phyloP scores from a whole-genome alignment of 164 flowering plant genomes.

The Aristolochia fimbriata region DNA sequence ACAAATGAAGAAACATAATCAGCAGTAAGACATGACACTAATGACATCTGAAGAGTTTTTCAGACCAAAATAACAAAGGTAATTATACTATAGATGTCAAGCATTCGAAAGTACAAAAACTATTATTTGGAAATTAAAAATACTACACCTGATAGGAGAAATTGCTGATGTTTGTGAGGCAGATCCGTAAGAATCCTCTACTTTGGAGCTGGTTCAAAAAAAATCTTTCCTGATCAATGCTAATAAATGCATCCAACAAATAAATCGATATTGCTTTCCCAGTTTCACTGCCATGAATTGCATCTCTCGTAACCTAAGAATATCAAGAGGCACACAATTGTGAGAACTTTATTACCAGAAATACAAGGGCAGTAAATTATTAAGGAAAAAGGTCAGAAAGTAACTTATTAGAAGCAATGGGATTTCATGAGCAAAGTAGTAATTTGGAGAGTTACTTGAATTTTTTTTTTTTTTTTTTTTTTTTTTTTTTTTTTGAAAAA shows the following conservation, averaged over 20 bases:
- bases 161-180: slow-evolving; percentile 62
- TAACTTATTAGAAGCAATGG: too few species aligned
- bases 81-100: not conserved
- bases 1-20: not conserved
- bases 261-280: slow-evolving; percentile 66
- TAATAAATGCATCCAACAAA: slow-evolving; percentile 75
- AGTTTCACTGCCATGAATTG: slow-evolving; percentile 85
- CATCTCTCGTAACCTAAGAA: slow-evolving; percentile 74
- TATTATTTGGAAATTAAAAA: not conserved
- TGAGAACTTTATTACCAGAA: too few species aligned
- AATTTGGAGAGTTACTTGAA: too few species aligned
- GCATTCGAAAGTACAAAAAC: not conserved
- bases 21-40: not conserved
- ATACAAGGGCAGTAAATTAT: too few species aligned
- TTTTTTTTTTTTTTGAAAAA: too few species aligned
- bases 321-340: not conserved
- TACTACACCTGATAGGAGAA: slow-evolving; percentile 48
- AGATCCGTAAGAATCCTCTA: slow-evolving; percentile 74
- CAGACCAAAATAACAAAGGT: not conserved
- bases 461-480: too few species aligned
- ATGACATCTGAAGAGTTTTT: not conserved
- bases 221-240: slow-evolving; percentile 79
- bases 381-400: too few species aligned
- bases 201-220: slow-evolving; percentile 86
- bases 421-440: too few species aligned